phyloP scores from a whole-genome alignment of 257 asterid species.

The Eustoma russellianum region DNA sequence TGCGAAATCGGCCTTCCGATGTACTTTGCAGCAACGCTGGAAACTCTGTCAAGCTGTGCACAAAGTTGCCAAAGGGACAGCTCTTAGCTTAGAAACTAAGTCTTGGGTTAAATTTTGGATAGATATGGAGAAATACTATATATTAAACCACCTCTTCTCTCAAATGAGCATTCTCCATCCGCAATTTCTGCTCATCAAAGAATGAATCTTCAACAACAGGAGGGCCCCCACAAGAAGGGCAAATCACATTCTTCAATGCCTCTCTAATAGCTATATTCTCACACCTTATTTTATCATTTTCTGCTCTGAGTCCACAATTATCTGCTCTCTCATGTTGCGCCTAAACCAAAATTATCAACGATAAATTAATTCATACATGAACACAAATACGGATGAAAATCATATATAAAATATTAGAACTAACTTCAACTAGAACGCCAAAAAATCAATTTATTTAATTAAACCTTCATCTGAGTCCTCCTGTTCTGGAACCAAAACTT shows the following conservation, averaged over 20 bases:
- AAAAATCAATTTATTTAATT: neutral
- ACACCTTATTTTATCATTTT: slow-evolving; percentile 73
- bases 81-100: neutral
- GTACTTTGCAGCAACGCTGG: slow-evolving; percentile 89
- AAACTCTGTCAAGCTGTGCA: slow-evolving; percentile 73
- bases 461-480: slow-evolving; percentile 97
- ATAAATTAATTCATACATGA: neutral
- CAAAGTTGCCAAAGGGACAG: too few relatives aligned
- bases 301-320: slow-evolving; percentile 62
- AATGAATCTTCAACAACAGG: slow-evolving; percentile 67
- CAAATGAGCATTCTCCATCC: slow-evolving; percentile 65
- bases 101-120: too few relatives aligned
- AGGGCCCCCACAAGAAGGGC: slow-evolving; percentile 92
- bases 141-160: slow-evolving; percentile 69
- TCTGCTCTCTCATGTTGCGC: slow-evolving; percentile 86
- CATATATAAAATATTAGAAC: neutral
- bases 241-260: slow-evolving; percentile 69
- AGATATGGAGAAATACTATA: neutral
- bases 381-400: neutral
- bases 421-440: too few relatives aligned
- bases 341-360: slow-evolving; percentile 20
- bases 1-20: slow-evolving; percentile 95
- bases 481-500: slow-evolving; percentile 98
- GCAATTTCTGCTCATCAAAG: slow-evolving; percentile 66
- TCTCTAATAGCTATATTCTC: slow-evolving; percentile 83